A percentile compares a stretch with the other conserved stretches of the same genome.
Conservation (phyloP, 1,139 yeast species). For the Taphrina communis region DNA sequence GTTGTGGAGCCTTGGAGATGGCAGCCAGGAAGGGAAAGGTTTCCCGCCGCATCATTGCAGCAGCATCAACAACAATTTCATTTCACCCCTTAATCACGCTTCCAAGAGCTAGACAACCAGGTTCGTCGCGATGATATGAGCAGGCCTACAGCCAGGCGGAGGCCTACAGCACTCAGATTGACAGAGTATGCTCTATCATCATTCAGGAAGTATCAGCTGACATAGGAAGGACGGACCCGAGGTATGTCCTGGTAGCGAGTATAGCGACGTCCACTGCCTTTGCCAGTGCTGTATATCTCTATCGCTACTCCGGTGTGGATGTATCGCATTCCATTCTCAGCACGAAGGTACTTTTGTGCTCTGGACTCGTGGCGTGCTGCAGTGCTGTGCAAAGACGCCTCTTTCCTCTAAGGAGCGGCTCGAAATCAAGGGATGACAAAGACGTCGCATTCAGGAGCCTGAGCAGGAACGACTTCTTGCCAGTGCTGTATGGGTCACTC, state of each 20-base stretch:
- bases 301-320: not conserved
- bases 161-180: slow-evolving; percentile 26
- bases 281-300: slow-evolving; percentile 10
- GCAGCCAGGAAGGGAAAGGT: not conserved
- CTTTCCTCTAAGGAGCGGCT: not conserved
- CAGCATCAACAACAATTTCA: slow-evolving; percentile 1
- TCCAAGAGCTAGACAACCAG: not conserved
- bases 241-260: slow-evolving; percentile 16
- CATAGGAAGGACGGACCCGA: slow-evolving; percentile 10
- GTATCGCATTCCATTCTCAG: not conserved
- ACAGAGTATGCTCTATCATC: slow-evolving; percentile 9
- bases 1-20: not conserved
- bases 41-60: slow-evolving; percentile 6
- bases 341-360: not conserved
- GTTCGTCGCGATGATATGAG: slow-evolving; percentile 14
- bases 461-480: not conserved
- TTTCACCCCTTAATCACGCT: not conserved
- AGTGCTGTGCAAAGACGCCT: slow-evolving; percentile 1
- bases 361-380: slow-evolving; percentile 11
- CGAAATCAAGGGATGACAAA: not conserved
- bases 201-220: not conserved
- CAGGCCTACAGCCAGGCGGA: slow-evolving; percentile 30
- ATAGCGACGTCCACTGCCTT: slow-evolving; percentile 13
- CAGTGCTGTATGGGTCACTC: not conserved
- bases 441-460: not conserved